These are phyloP conservation scores for Colletotrichum salicis DNA, from an alignment of 2,329 filamentous ascomycete genomes.

Conservation along the genomic window DNA sequence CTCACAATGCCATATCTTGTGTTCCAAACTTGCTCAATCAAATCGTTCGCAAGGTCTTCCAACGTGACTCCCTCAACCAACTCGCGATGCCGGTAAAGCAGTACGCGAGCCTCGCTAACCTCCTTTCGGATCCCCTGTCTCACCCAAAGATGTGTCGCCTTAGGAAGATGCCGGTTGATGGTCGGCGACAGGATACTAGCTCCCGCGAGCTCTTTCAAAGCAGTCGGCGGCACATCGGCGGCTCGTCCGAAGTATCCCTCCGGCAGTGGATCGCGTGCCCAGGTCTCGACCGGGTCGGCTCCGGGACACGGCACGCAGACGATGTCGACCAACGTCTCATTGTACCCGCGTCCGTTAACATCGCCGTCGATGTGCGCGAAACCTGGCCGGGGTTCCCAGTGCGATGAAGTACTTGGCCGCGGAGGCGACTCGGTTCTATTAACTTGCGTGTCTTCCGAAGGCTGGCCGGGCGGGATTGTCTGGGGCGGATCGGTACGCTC, in stretches of 20 bases:
- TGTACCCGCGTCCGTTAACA: slow-evolving; percentile 55
- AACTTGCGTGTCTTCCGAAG: slow-evolving; percentile 10
- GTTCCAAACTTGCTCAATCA: slow-evolving; percentile 55
- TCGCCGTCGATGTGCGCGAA: slow-evolving; percentile 57
- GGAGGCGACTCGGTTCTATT: neutral
- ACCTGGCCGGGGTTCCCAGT: slow-evolving; percentile 48
- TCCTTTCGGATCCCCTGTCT: slow-evolving; percentile 62
- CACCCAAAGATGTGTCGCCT: slow-evolving; percentile 59
- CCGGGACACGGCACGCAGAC: slow-evolving; percentile 65
- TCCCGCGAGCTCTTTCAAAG: slow-evolving; percentile 45
- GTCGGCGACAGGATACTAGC: slow-evolving; percentile 29
- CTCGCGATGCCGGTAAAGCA: slow-evolving; percentile 63
- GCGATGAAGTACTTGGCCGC: neutral
- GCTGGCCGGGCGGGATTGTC: neutral
- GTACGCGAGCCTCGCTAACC: slow-evolving; percentile 58
- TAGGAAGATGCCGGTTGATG: slow-evolving; percentile 37
- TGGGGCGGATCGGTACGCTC: neutral
- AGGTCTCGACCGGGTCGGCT: slow-evolving; percentile 62
- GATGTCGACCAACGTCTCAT: slow-evolving; percentile 65
- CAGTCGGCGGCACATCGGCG: slow-evolving; percentile 18
- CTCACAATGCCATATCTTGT: slow-evolving; percentile 46
- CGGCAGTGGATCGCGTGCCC: slow-evolving; percentile 61
- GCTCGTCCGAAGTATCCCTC: slow-evolving; percentile 58
- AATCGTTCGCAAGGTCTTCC: slow-evolving; percentile 55
- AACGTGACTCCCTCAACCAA: slow-evolving; percentile 54